phyloP scores from a whole-genome alignment of 176 grass and related monocot genomes.

The Calamus simplicifolius region DNA sequence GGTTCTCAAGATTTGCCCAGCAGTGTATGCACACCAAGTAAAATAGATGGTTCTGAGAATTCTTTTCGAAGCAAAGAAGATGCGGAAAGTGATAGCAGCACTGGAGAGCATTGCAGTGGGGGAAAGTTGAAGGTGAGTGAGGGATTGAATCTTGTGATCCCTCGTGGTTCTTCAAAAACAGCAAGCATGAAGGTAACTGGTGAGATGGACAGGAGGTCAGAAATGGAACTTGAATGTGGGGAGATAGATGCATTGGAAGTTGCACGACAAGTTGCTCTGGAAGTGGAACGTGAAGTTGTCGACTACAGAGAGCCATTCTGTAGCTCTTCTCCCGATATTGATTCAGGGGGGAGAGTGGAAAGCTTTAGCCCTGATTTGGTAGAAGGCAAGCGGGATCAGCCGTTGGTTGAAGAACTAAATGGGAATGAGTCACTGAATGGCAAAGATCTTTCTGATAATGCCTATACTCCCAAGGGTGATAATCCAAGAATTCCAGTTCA shows the following conservation, averaged over 20 bases:
- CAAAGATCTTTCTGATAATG: conserved; percentile 32
- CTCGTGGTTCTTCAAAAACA: conserved; percentile 36
- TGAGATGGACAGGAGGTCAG: conserved; percentile 29
- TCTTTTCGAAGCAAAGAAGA: conserved; percentile 16
- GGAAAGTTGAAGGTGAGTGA: conserved; percentile 18
- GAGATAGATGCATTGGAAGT: conserved; percentile 69
- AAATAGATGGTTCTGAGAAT: conserved; percentile 32
- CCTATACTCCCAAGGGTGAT: conserved; percentile 39
- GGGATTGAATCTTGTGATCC: background rate
- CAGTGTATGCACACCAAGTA: conserved; percentile 17
- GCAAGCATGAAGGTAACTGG: conserved; percentile 15
- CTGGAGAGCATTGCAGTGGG: conserved; percentile 14
- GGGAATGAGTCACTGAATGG: conserved; percentile 26
- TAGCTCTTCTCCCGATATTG: conserved; percentile 44
- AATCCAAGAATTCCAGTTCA: conserved; percentile 47
- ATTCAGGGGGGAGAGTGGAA: conserved; percentile 24
- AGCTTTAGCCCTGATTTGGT: conserved; percentile 28
- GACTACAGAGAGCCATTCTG: conserved; percentile 72
- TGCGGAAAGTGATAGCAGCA: conserved; percentile 10
- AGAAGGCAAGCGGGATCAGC: conserved; percentile 19
- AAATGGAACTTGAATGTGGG: conserved; percentile 23
- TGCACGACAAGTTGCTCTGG: conserved; percentile 51
- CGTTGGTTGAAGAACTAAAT: conserved; percentile 19
- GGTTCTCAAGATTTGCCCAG: conserved; percentile 25
- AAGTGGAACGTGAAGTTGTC: conserved; percentile 62